Conservation (phyloP, 495 filamentous ascomycete genomes). For the Daldinia loculata region DNA sequence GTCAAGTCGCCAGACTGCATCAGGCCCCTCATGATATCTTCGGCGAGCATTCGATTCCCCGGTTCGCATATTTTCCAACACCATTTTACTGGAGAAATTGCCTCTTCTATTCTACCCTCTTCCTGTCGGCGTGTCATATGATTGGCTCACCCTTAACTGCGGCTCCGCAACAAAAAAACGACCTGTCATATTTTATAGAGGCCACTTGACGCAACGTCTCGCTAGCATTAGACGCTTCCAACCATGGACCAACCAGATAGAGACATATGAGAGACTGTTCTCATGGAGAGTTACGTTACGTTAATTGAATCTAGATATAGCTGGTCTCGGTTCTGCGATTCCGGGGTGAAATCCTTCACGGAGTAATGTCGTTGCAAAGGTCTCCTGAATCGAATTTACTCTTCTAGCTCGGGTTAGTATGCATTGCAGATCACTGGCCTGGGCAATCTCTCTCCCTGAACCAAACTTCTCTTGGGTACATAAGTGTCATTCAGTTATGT, state of each 20-base stretch:
- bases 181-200: constrained; percentile 35
- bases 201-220: constrained; percentile 26
- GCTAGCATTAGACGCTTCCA: constrained; percentile 19
- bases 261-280: constrained; percentile 8
- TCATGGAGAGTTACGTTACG: constrained; percentile 34
- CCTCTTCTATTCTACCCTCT: constrained; percentile 31
- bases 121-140: constrained; percentile 10
- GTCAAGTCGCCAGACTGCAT: constrained; percentile 22
- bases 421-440: constrained; percentile 35
- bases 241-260: constrained; percentile 7
- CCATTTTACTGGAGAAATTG: constrained; percentile 29
- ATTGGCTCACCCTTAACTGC: constrained; percentile 32
- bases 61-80: constrained; percentile 30
- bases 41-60: constrained; percentile 37
- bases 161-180: constrained; percentile 42
- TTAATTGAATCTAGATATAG: constrained; percentile 30
- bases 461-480: constrained; percentile 19
- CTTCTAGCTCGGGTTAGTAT: constrained; percentile 18
- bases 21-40: constrained; percentile 36
- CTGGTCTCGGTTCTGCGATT: constrained; percentile 15
- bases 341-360: constrained; percentile 27
- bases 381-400: constrained; percentile 17
- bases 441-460: constrained; percentile 39
- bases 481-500: constrained; percentile 22
- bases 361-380: constrained; percentile 3